Evolutionary conservation across 2,329 filamentous ascomycete genomes (phyloP).

Genomic region (Aspergillus sp.): DNA sequence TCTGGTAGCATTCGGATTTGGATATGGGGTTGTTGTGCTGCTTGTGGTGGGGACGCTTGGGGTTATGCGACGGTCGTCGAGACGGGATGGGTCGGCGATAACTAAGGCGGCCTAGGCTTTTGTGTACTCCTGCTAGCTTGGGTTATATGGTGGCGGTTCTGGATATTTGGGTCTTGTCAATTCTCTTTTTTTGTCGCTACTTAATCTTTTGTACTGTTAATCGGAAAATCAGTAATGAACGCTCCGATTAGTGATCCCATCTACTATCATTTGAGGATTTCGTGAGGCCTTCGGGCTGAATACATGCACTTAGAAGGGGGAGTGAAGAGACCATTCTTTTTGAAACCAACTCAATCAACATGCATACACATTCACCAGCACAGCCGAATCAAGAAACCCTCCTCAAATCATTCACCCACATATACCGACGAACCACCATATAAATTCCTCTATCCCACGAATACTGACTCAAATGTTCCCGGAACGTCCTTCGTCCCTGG

Average conservation of each 20-base stretch:
- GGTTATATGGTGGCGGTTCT: no score
- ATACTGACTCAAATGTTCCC: constrained; percentile 41
- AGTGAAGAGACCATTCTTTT: no score
- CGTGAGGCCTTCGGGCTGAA: no score
- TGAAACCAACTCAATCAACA: neutral
- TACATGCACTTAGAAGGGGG: no score
- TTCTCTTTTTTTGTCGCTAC: neutral
- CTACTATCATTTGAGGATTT: no score
- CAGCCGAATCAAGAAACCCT: neutral
- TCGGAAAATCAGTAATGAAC: no score
- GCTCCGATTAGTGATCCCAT: no score
- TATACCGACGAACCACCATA: constrained; percentile 41
- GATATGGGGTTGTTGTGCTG: neutral
- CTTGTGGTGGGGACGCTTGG: neutral
- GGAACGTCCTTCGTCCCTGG: constrained; percentile 38
- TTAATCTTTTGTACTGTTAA: neutral
- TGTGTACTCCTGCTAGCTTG: neutral
- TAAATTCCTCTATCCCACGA: constrained; percentile 44
- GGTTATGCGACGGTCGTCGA: neutral
- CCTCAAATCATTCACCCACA: constrained; percentile 40
- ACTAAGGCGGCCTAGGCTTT: neutral
- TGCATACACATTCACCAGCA: neutral
- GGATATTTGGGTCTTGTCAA: neutral
- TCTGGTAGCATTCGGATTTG: neutral
- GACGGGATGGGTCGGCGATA: neutral